Percentiles rank a stretch among this genome's conserved stretches.
These are phyloP conservation scores for Agastache rugosa DNA, from an alignment of 257 asterid species.

Conservation along the genomic window DNA sequence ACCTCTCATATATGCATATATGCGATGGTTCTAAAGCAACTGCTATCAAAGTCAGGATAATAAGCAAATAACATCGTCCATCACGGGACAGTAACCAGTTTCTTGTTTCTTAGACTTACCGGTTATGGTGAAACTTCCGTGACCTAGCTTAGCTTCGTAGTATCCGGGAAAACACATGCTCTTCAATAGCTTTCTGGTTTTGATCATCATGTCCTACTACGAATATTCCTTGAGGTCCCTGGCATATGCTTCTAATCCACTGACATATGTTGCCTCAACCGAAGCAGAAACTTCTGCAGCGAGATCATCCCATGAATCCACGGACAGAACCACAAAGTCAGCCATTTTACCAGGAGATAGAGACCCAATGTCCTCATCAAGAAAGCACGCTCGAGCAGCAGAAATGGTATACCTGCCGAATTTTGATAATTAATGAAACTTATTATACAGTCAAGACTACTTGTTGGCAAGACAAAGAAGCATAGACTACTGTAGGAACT, in stretches of 20 bases:
- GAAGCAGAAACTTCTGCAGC: slow-evolving; percentile 53
- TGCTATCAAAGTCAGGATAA: too few species aligned
- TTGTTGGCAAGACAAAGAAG: neutral
- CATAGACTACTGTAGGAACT: too few species aligned
- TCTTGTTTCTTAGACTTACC: too few species aligned
- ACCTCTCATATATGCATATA: too few species aligned
- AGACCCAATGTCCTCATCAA: slow-evolving; percentile 84
- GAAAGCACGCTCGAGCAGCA: slow-evolving; percentile 92
- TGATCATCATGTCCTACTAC: neutral
- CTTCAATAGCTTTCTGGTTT: neutral
- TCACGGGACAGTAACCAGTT: too few species aligned
- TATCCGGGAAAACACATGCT: too few species aligned
- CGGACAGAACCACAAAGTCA: slow-evolving; percentile 79
- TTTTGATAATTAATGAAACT: neutral
- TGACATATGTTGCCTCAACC: slow-evolving; percentile 83
- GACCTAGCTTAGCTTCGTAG: too few species aligned
- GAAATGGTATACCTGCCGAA: slow-evolving; percentile 73
- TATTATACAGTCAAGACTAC: neutral
- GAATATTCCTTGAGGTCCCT: slow-evolving; percentile 22
- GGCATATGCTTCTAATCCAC: slow-evolving; percentile 71
- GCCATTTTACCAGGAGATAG: slow-evolving; percentile 85
- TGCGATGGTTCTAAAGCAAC: too few species aligned
- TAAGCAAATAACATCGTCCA: too few species aligned
- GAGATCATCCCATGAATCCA: slow-evolving; percentile 75
- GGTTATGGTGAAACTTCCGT: too few species aligned